Conservation (phyloP, 2,329 filamentous ascomycete species). For the Epichloe sibirici region DNA sequence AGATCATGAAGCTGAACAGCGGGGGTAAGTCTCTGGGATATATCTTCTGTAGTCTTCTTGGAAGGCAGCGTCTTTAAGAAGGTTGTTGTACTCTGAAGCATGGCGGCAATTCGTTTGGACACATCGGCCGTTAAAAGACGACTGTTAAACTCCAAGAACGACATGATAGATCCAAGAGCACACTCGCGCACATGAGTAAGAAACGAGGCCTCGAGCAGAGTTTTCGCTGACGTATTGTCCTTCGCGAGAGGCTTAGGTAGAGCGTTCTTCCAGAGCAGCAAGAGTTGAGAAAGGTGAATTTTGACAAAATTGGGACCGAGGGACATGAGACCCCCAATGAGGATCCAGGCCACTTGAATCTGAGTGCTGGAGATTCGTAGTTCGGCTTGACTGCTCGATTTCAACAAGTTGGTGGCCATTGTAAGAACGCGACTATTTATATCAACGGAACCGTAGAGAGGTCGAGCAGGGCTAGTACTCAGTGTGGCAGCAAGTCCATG, state of each 20-base stretch:
- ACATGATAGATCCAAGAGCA: conserved; percentile 78
- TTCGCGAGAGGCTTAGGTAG: conserved; percentile 88
- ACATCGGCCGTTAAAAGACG: conserved; percentile 86
- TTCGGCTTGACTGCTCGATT: conserved; percentile 84
- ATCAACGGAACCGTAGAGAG: conserved; percentile 88
- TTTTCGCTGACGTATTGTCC: conserved; percentile 76
- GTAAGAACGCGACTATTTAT: conserved; percentile 85
- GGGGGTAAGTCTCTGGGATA: conserved; percentile 69
- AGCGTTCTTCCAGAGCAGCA: conserved; percentile 94
- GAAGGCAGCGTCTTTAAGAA: conserved; percentile 77
- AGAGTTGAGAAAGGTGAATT: conserved; percentile 87
- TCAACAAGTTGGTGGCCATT: conserved; percentile 83
- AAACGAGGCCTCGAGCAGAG: conserved; percentile 80
- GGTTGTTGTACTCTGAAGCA: conserved; percentile 88
- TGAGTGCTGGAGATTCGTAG: conserved; percentile 85
- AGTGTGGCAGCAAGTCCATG: conserved; percentile 84
- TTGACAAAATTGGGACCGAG: conserved; percentile 97
- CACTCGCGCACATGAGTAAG: conserved; percentile 91
- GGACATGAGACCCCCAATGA: conserved; percentile 94
- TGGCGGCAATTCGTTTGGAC: conserved; percentile 79
- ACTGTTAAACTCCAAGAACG: conserved; percentile 88
- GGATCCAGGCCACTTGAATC: conserved; percentile 93
- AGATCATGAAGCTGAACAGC: conserved; percentile 82
- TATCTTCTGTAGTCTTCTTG: conserved; percentile 78
- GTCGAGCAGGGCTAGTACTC: conserved; percentile 77